Conservation (phyloP, 345 rosid genomes). For the Hypericum perforatum region DNA sequence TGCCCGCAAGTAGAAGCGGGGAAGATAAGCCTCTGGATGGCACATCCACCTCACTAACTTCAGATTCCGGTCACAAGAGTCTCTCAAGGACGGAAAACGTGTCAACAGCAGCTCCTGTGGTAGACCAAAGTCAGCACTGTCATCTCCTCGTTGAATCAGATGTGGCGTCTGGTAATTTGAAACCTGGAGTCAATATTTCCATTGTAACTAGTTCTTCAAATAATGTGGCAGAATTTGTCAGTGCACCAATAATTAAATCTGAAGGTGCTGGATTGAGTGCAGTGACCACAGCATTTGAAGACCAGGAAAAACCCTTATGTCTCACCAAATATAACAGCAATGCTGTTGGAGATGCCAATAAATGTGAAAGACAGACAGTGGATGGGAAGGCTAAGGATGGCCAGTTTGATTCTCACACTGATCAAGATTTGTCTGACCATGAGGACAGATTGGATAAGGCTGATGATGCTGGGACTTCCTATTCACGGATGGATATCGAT, state of each 20-base stretch:
- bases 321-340: no score
- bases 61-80: slow-evolving; percentile 37
- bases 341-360: slow-evolving; percentile 1
- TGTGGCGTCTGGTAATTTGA: slow-evolving; percentile 21
- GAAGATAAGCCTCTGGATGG: slow-evolving; percentile 31
- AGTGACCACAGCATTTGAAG: no score
- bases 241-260: no score
- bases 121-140: slow-evolving; percentile 13
- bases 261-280: no score
- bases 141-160: slow-evolving; percentile 17
- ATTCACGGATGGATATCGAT: slow-evolving; percentile 27
- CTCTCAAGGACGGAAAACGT: slow-evolving; percentile 27
- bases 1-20: slow-evolving; percentile 4
- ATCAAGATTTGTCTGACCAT: no score
- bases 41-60: slow-evolving; percentile 16
- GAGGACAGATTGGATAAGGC: slow-evolving; percentile 19
- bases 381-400: slow-evolving; percentile 21
- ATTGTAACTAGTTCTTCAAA: slow-evolving; percentile 27
- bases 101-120: background rate
- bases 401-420: slow-evolving; percentile 31
- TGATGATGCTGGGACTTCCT: slow-evolving; percentile 19
- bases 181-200: slow-evolving; percentile 29
- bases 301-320: no score
- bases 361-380: slow-evolving; percentile 12
- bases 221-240: slow-evolving; percentile 10